Percentiles rank a stretch among this genome's conserved stretches.
Evolutionary conservation across 176 grass and related monocot genomes (phyloP).

Genomic region (Aegilops longissima): DNA sequence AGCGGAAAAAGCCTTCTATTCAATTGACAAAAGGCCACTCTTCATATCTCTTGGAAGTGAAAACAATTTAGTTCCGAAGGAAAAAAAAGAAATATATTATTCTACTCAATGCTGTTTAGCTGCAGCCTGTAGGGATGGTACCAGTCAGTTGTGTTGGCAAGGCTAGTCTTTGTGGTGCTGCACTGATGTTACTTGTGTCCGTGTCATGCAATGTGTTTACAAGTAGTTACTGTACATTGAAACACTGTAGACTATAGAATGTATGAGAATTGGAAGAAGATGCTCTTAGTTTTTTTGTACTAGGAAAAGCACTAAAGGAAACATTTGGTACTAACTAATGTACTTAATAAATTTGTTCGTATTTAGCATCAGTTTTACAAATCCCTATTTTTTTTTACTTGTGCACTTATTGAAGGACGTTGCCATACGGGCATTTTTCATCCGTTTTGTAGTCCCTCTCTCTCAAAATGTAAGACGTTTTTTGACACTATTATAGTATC

Average conservation of each 20-base stretch:
- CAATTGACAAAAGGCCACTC: background rate
- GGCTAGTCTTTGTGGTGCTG: background rate
- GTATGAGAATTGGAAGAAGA: background rate
- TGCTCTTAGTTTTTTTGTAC: background rate
- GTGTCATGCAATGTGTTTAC: background rate
- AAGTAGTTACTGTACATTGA: background rate
- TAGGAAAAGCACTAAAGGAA: background rate
- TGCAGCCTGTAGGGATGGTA: background rate
- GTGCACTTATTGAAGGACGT: background rate
- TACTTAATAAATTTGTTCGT: background rate
- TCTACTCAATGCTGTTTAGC: background rate
- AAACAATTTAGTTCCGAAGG: background rate
- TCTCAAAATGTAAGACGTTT: too few species aligned
- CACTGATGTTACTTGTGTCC: background rate
- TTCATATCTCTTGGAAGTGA: slow-evolving; percentile 1
- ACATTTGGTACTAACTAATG: background rate
- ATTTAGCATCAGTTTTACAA: background rate
- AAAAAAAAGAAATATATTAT: background rate
- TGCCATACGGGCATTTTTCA: background rate
- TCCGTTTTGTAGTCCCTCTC: background rate
- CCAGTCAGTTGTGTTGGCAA: background rate
- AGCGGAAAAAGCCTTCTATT: background rate
- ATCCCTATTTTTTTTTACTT: background rate
- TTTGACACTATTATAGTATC: too few species aligned
- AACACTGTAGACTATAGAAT: background rate